A percentile compares a stretch with the other conserved stretches of the same genome.
phyloP scores from a whole-genome alignment of 495 filamentous ascomycete species.

The Poronia punctata region DNA sequence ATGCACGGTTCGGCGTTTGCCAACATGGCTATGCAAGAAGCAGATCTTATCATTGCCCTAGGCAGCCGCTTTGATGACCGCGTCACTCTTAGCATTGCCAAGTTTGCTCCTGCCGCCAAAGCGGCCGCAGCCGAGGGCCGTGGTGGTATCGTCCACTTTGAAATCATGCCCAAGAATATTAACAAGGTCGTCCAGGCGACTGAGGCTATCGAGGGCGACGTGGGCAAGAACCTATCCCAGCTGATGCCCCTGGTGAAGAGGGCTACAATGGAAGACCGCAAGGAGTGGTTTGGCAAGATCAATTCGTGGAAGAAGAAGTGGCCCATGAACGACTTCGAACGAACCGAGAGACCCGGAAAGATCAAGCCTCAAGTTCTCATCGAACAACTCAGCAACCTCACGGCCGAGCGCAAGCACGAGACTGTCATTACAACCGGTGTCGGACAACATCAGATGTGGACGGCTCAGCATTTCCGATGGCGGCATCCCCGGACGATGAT shows the following conservation, averaged over 20 bases:
- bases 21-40: conserved; percentile 73
- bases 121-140: conserved; percentile 61
- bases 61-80: conserved; percentile 74
- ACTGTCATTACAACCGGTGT: conserved; percentile 88
- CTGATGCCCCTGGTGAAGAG: conserved; percentile 63
- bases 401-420: conserved; percentile 62
- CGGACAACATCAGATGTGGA: conserved; percentile 97
- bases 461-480: conserved; percentile 92
- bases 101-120: conserved; percentile 63
- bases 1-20: conserved; percentile 78
- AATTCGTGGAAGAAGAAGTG: conserved; percentile 80
- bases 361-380: conserved; percentile 90
- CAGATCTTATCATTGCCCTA: conserved; percentile 70
- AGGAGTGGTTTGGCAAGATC: conserved; percentile 84
- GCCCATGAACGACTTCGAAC: conserved; percentile 69
- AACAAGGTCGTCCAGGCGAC: conserved; percentile 82
- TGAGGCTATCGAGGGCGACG: conserved; percentile 71
- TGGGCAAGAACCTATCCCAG: conserved; percentile 59
- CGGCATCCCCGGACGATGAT: conserved; percentile 78
- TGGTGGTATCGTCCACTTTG: conserved; percentile 74
- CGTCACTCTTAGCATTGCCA: conserved; percentile 56
- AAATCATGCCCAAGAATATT: conserved; percentile 81
- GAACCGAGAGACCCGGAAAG: conserved; percentile 55
- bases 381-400: conserved; percentile 69
- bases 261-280: conserved; percentile 51